These are phyloP conservation scores for Phytopythium ostracodes DNA, from an alignment of 352 stramenopile genomes.

Conservation along the genomic window DNA sequence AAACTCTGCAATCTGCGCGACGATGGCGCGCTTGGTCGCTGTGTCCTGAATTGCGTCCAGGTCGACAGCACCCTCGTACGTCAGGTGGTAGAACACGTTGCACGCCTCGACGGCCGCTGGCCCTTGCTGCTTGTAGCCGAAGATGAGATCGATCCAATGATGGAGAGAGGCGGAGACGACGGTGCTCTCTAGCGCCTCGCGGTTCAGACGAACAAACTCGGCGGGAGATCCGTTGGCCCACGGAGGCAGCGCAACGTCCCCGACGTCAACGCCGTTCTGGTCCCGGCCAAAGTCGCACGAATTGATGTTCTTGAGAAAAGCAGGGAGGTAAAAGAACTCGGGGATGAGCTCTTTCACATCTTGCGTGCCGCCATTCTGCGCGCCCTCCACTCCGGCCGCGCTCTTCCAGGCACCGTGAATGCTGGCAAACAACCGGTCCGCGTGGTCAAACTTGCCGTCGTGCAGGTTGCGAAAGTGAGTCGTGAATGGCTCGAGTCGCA, in stretches of 20 bases:
- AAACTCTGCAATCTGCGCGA: conserved; percentile 98
- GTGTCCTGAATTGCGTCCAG: conserved; percentile 80
- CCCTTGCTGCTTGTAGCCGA: conserved; percentile 96
- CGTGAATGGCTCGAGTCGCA: conserved; percentile 96
- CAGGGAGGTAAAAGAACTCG: conserved; percentile 96
- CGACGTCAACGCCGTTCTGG: conserved; percentile 78
- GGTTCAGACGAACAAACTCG: conserved; percentile 95
- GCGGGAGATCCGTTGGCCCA: conserved; percentile 92
- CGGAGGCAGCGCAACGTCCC: conserved; percentile 90
- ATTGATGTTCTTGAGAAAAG: conserved; percentile 96
- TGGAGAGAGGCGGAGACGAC: conserved; percentile 95
- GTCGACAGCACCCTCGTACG: conserved; percentile 97
- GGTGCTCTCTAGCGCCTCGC: conserved; percentile 94
- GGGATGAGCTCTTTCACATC: conserved; percentile 99
- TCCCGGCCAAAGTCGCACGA: conserved; percentile 92
- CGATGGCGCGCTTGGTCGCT: conserved; percentile 72
- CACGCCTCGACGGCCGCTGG: conserved; percentile 88
- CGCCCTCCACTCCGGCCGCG: conserved; percentile 51
- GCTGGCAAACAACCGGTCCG: conserved; percentile 96
- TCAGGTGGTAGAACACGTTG: conserved; percentile 98
- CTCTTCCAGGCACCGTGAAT: conserved; percentile 91
- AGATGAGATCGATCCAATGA: conserved; percentile 99
- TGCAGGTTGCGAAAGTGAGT: conserved; percentile 93
- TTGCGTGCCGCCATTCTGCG: conserved; percentile 72
- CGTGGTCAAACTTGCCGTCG: conserved; percentile 96